A percentile compares a stretch with the other conserved stretches of the same genome.
Conservation (phyloP, 73 alveolate genomes). For the Paramecium octaurelia region DNA sequence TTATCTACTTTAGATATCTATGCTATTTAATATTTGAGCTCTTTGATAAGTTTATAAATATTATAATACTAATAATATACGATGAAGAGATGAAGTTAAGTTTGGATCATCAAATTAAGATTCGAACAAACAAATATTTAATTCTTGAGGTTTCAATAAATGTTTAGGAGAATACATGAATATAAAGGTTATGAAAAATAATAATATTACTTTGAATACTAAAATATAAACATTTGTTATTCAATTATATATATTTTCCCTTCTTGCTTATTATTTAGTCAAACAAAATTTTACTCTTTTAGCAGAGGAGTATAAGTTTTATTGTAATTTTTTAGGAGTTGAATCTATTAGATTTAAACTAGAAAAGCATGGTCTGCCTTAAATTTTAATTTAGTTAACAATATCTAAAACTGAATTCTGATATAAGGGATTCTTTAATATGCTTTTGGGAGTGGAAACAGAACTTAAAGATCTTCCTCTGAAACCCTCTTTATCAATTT, state of each 20-base stretch:
- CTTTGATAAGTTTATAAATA: too few species aligned
- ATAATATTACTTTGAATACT: not conserved
- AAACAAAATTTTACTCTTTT: conserved; percentile 3
- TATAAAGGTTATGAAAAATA: not conserved
- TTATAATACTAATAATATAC: too few species aligned
- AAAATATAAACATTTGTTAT: not conserved
- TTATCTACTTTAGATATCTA: too few species aligned
- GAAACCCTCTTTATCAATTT: not conserved
- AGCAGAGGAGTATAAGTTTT: not conserved
- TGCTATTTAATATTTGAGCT: too few species aligned
- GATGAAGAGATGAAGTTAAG: too few species aligned
- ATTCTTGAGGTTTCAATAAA: too few species aligned
- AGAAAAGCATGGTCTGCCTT: not conserved
- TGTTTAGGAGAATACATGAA: too few species aligned
- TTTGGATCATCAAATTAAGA: too few species aligned
- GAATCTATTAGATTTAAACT: not conserved
- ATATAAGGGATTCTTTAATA: not conserved
- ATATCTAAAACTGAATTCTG: not conserved
- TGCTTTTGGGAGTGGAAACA: conserved; percentile 33
- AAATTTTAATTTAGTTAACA: not conserved
- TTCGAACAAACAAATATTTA: too few species aligned
- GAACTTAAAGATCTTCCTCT: conserved; percentile 2
- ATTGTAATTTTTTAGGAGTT: not conserved
- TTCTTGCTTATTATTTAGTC: conserved; percentile 24
- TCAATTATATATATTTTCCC: not conserved